Conservation (phyloP, 352 stramenopile species). For the Peronospora farinosa region DNA sequence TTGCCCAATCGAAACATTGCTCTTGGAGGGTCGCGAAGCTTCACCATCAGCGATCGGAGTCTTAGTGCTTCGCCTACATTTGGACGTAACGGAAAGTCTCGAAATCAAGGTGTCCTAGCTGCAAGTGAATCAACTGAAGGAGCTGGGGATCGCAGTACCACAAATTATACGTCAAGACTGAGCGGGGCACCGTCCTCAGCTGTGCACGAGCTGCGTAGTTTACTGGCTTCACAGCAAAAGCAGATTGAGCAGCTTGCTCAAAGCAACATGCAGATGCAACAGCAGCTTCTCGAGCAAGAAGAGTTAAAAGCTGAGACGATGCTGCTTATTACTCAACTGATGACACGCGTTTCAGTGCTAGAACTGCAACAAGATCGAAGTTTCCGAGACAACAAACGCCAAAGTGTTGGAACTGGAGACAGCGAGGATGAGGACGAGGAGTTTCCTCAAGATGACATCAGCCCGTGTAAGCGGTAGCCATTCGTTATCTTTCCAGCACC, state of each 20-base stretch:
- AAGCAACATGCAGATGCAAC: constrained; percentile 74
- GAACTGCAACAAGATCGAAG: constrained; percentile 49
- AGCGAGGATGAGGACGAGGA: constrained; percentile 30
- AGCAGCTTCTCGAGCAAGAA: constrained; percentile 74
- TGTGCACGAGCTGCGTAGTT: constrained; percentile 45
- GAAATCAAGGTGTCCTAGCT: constrained; percentile 24
- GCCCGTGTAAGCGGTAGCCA: constrained; percentile 16
- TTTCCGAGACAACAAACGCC: constrained; percentile 24
- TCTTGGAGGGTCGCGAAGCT: constrained; percentile 10
- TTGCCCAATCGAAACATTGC: constrained; percentile 8
- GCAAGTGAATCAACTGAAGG: constrained; percentile 32
- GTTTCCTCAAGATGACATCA: constrained; percentile 26
- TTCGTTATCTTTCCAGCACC: constrained; percentile 4
- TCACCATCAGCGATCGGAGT: constrained; percentile 17
- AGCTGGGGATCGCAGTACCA: constrained; percentile 26
- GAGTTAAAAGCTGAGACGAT: constrained; percentile 80
- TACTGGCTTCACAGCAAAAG: constrained; percentile 53
- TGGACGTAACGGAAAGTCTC: constrained; percentile 4
- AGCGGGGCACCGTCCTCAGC: constrained; percentile 30
- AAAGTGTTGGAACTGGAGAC: constrained; percentile 24
- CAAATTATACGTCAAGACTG: constrained; percentile 14
- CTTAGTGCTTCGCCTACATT: constrained; percentile 15
- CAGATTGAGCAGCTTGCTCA: constrained; percentile 69
- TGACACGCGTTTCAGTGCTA: constrained; percentile 76
- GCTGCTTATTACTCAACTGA: constrained; percentile 78